These are phyloP conservation scores for Symbiodinium pilosum DNA, from an alignment of 73 alveolate species.

Conservation along the genomic window DNA sequence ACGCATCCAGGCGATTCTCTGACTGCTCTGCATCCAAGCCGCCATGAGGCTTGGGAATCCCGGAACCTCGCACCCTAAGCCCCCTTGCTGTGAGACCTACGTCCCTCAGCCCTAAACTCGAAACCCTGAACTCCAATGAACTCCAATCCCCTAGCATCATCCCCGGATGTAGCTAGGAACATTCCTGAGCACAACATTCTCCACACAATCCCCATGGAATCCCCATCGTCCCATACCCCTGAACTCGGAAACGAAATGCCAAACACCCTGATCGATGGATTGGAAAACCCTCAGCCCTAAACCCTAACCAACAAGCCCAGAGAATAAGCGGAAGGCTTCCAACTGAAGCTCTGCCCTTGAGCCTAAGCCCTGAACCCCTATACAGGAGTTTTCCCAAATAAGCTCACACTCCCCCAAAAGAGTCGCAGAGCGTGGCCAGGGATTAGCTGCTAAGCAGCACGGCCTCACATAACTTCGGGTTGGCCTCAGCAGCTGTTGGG, in stretches of 20 bases:
- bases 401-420: not conserved
- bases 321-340: not conserved
- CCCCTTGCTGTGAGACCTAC: not conserved
- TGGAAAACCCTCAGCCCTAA: not conserved
- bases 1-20: too few species aligned
- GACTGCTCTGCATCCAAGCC: too few species aligned
- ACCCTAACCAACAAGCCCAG: too few species aligned
- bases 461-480: not conserved
- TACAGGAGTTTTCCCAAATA: not conserved
- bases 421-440: not conserved
- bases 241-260: not conserved
- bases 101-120: not conserved
- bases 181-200: not conserved
- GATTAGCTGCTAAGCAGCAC: not conserved
- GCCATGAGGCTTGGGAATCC: not conserved
- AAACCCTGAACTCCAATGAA: not conserved
- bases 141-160: not conserved
- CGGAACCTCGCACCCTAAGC: not conserved
- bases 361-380: not conserved
- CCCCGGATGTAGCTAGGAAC: not conserved
- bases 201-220: not conserved
- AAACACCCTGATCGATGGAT: too few species aligned
- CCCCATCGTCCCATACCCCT: not conserved
- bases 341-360: not conserved
- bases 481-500: not conserved